Evolutionary conservation across 495 filamentous ascomycete species (phyloP).

Genomic region (Saxophila tyrrhenica): DNA sequence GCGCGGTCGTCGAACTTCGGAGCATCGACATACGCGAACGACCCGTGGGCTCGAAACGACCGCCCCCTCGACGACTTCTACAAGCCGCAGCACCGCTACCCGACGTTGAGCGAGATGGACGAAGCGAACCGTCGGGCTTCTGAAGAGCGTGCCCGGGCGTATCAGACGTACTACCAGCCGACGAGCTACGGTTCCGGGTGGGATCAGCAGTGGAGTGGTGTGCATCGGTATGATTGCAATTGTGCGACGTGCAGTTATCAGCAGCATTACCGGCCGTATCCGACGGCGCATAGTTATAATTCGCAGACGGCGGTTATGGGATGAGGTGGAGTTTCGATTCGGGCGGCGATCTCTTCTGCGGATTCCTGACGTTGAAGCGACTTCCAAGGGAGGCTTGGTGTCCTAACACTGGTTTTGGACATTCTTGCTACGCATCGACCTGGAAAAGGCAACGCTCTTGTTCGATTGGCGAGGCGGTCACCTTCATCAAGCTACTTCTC

Average conservation of each 20-base stretch:
- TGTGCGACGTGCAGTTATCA: conserved; percentile 58
- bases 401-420: neutral
- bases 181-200: conserved; percentile 21
- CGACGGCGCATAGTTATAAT: conserved; percentile 44
- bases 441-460: neutral
- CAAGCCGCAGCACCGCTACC: conserved; percentile 27
- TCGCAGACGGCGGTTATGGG: conserved; percentile 31
- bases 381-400: too few species aligned
- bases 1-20: conserved; percentile 25
- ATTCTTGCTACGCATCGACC: neutral
- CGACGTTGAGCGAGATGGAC: conserved; percentile 26
- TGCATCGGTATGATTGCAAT: conserved; percentile 49
- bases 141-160: conserved; percentile 26
- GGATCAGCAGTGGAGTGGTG: conserved; percentile 25
- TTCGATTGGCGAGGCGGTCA: neutral
- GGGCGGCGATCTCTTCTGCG: too few species aligned
- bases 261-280: conserved; percentile 45
- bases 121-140: conserved; percentile 38
- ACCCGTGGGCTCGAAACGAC: conserved; percentile 44
- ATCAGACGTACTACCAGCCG: conserved; percentile 23
- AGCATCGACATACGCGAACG: conserved; percentile 35
- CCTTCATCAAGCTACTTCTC: neutral
- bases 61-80: conserved; percentile 38
- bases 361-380: too few species aligned
- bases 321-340: too few species aligned